Evolutionary conservation across 2,329 filamentous ascomycete genomes (phyloP).

Genomic region (Diaporthe humulicola): DNA sequence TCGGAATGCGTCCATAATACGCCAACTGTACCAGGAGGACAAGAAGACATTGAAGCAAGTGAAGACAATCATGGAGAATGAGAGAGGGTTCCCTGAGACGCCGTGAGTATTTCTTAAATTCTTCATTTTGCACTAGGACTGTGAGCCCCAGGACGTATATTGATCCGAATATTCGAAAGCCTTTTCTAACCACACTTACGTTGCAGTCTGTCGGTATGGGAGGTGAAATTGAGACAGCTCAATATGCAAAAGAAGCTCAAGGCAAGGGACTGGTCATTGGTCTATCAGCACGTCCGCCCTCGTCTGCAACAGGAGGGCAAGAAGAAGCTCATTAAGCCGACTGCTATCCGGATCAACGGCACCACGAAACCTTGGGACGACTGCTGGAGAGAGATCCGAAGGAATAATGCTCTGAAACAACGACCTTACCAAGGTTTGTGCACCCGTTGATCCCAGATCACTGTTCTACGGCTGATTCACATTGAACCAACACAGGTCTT

Average conservation of each 20-base stretch:
- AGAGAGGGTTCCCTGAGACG: not conserved
- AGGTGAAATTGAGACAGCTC: not conserved
- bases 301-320: not conserved
- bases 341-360: not conserved
- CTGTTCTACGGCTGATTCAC: not conserved
- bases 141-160: not conserved
- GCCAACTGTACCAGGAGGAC: constrained; percentile 7
- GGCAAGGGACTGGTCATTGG: not conserved
- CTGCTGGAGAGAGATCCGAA: not conserved
- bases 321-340: not conserved
- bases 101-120: not conserved
- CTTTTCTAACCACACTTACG: not conserved
- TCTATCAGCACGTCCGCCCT: not conserved
- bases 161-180: not conserved
- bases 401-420: not conserved
- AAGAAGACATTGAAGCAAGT: constrained; percentile 22
- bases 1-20: not conserved
- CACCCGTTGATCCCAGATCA: accelerated
- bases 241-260: constrained; percentile 7
- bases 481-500: not conserved
- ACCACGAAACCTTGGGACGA: not conserved
- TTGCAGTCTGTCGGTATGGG: not conserved
- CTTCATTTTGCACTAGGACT: not conserved
- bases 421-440: not conserved
- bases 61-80: constrained; percentile 16